Evolutionary conservation across 805 yeast species (phyloP), one percentile per base, ranked within the genome.

Genomic region (Hanseniaspora jakobsenii): DNA sequence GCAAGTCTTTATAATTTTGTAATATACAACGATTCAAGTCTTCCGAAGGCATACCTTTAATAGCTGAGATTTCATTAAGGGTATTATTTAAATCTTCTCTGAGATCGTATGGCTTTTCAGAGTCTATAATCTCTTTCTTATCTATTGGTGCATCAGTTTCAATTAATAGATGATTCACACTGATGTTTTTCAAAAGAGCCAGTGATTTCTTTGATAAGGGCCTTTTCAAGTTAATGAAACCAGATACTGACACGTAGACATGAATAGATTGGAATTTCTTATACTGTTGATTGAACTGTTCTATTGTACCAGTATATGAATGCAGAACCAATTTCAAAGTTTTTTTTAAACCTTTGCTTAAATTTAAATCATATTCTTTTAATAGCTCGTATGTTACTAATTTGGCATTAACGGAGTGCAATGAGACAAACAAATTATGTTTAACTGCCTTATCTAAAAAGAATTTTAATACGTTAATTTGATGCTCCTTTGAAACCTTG

Each of bases 291-390:
- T 64, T 56, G 13, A 79, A 72, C 48, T 77, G 84, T 34, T 85
- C 95, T 0, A 67, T 50, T 2, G 94, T 78, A 0, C 97, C 97
- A 6, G 85, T 75, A 58, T 77, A 91, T 0, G 95, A 84, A 56
- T 89, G 97, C 19, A 91, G 66, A 30, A 83, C 74, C 1, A 86
- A 60, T 65, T 57, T 70, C 59, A 9, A 59, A 56, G 2, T 52
- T 51, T 27, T 46, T 46, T 31, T 31, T 29, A 37, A 35, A 16
- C 31, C 14, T 34, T 32, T 29, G 34, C n/a, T 50, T n/a, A n/a
- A n/a, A n/a, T n/a, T n/a, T n/a, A n/a, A n/a, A 32, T 23, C 45
- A 22, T 36, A 46, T 42, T 14, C 53, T 55, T 34, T 41, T 7
- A 32, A 27, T 4, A 28, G 4, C 2, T 14, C 29, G 32, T 27